Conservation (phyloP, 192 early-diverging fungal genomes). For the Anaeromyces robustus region DNA sequence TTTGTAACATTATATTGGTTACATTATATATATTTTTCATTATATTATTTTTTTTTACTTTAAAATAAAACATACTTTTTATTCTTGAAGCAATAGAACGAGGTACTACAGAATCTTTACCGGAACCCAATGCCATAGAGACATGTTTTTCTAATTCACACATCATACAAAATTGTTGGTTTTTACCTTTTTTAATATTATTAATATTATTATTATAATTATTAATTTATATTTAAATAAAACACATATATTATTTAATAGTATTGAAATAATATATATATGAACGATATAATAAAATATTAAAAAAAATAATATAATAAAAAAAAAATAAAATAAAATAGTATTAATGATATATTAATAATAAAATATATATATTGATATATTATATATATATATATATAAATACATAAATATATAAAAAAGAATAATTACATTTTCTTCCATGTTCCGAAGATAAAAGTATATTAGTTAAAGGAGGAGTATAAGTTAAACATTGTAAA, state of each 20-base stretch:
- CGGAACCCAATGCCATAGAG: background rate
- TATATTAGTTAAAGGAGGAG: constrained; percentile 53
- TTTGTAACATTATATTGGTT: too few species aligned
- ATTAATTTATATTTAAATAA: too few species aligned
- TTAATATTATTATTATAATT: too few species aligned
- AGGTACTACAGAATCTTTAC: constrained; percentile 23
- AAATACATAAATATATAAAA: background rate
- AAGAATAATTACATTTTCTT: constrained; percentile 29
- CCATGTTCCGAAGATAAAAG: constrained; percentile 42
- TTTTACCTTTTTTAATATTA: constrained; percentile 18
- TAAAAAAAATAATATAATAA: too few species aligned
- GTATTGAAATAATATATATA: too few species aligned
- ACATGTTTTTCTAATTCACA: constrained; percentile 54
- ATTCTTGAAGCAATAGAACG: constrained; percentile 16
- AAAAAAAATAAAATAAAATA: too few species aligned
- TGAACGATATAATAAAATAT: too few species aligned
- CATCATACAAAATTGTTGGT: constrained; percentile 48
- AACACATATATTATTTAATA: too few species aligned
- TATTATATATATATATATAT: constrained; percentile 1
- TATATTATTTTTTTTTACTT: too few species aligned
- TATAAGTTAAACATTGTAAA: constrained; percentile 61
- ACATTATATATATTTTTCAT: too few species aligned
- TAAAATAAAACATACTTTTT: constrained; percentile 5
- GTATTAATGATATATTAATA: too few species aligned
- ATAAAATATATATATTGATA: background rate